Evolutionary conservation across 1,284 basidiomycete species (phyloP), one percentile per base, ranked within the genome.

Genomic region (Caloboletus firmus): DNA sequence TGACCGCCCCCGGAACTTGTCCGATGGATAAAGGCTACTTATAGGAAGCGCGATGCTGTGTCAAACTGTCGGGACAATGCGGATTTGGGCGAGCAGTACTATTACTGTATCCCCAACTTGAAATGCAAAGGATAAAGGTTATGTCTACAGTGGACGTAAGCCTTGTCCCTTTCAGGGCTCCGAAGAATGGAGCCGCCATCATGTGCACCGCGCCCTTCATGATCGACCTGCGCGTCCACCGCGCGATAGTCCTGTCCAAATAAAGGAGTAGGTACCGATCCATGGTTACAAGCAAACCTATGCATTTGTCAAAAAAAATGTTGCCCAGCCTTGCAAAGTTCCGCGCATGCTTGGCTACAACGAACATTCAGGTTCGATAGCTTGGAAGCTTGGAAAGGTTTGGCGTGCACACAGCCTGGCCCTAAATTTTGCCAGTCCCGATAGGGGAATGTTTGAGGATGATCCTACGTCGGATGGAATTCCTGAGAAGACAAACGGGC

Each of bases 131-230:
- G 8, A 10, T 18, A 31, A 56, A 49, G 35, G 52, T 62, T 60
- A 41, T 24, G 15, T 40, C 10, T 24, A 41, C 24, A 15, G 6
- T 10, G 43, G 41, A 51, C 45, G 40, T 45, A 51, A 58, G 22
- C 42, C 12, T 13, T 28, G 18, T 24, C 22, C 58, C 39, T 35
- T 37, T 42, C 46, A 49, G 51, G 56, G 31, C 34, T 17, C 18
- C 30, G 37, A 34, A 54, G 22, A 64, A 68, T 64, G 63, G 62
- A 64, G 59, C 24, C 26, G 24, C 26, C 24, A 48, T 54, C 59
- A 64, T 41, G 18, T 37, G 54, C 40, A n/a, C n/a, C n/a, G 20
- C 52, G 41, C 40, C 39, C 41, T 58, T 67, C 65, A 67, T 66
- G 65, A 66, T 66, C 61, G 65, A 66, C 61, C 52, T 36, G 45